Conservation (phyloP, 441 rosid genomes). For the Populus hybrid region DNA sequence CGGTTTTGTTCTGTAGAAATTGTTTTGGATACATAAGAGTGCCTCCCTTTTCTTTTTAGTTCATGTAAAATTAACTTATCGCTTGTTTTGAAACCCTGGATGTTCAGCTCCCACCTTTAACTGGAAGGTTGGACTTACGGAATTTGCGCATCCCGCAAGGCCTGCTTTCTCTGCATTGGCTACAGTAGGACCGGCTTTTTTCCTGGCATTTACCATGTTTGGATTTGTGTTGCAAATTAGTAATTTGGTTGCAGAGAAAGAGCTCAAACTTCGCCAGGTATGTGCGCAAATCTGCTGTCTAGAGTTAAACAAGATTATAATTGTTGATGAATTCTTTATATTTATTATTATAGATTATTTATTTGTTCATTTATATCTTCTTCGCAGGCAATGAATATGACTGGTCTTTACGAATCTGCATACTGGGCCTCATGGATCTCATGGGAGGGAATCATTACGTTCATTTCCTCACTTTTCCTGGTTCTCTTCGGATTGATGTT, state of each 20-base stretch:
- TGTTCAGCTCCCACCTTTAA: constrained; percentile 53
- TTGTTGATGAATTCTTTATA: background rate
- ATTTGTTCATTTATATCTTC: constrained; percentile 11
- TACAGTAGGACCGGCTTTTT: constrained; percentile 59
- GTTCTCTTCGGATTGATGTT: constrained; percentile 90
- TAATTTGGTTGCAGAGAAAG: constrained; percentile 73
- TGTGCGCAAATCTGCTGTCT: background rate
- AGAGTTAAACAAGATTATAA: constrained; percentile 10
- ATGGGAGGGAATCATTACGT: constrained; percentile 71
- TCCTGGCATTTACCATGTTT: constrained; percentile 90
- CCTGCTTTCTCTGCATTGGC: constrained; percentile 31
- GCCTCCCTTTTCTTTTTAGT: background rate
- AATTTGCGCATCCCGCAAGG: constrained; percentile 69
- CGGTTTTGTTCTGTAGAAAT: background rate
- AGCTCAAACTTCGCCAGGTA: constrained; percentile 97
- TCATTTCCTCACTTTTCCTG: constrained; percentile 68
- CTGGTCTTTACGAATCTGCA: constrained; percentile 86
- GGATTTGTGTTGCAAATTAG: constrained; percentile 81
- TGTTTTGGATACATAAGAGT: background rate
- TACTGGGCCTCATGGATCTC: constrained; percentile 92
- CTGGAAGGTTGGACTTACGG: constrained; percentile 74
- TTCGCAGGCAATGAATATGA: constrained; percentile 75
- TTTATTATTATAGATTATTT: background rate
- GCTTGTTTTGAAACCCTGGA: constrained; percentile 7
- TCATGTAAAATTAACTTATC: background rate